These are phyloP conservation scores for Vanderwaltozyma tropicalis DNA, from an alignment of 805 yeast genomes.

Conservation along the genomic window DNA sequence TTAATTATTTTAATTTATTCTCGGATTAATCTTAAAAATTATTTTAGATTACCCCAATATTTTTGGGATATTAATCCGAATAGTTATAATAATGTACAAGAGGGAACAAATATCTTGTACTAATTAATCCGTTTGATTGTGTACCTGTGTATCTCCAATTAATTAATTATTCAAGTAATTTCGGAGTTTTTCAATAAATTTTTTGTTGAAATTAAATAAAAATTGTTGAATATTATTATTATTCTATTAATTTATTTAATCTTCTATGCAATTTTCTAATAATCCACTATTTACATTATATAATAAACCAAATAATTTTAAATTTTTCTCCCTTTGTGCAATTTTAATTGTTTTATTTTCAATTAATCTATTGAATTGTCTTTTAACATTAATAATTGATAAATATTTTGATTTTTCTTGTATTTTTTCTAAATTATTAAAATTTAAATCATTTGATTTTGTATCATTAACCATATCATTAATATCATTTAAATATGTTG, in stretches of 20 bases:
- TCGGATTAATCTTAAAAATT: too few relatives aligned
- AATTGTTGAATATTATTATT: not conserved
- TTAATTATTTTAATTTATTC: too few relatives aligned
- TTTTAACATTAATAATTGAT: conserved; percentile 65
- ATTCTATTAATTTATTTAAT: not conserved
- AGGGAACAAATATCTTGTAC: too few relatives aligned
- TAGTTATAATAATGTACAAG: too few relatives aligned
- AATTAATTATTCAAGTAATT: too few relatives aligned
- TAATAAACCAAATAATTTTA: conserved; percentile 74
- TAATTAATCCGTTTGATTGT: too few relatives aligned
- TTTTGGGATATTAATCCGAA: too few relatives aligned
- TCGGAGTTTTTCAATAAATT: not conserved
- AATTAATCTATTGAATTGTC: conserved; percentile 58
- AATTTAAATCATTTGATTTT: conserved; percentile 31
- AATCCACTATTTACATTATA: conserved; percentile 76
- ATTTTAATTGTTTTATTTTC: conserved; percentile 47
- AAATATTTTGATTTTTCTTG: conserved; percentile 33
- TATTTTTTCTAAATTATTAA: conserved; percentile 26
- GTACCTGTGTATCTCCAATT: too few relatives aligned
- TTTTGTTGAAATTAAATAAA: not conserved
- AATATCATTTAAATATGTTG: conserved; percentile 46
- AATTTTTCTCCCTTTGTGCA: conserved; percentile 50
- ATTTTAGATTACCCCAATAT: too few relatives aligned
- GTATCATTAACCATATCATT: conserved; percentile 54
- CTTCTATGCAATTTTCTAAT: conserved; percentile 6